phyloP scores from a whole-genome alignment of 495 filamentous ascomycete genomes.

The Cryomyces antarcticus region DNA sequence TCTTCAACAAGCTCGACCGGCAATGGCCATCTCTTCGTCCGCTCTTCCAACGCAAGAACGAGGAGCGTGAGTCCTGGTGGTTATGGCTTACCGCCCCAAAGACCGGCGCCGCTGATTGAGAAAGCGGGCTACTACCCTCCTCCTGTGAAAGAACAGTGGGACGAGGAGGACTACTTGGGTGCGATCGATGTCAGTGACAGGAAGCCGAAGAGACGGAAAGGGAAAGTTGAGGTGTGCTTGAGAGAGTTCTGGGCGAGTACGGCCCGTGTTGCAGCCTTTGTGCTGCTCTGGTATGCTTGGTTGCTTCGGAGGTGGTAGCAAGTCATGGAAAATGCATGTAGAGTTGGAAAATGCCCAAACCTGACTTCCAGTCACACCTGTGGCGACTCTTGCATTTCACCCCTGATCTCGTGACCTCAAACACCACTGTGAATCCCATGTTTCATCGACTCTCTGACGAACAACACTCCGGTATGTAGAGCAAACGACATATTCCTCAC shows the following conservation, averaged over 20 bases:
- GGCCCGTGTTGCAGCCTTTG: not conserved
- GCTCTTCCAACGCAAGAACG: constrained; percentile 5
- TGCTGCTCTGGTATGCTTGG: constrained; percentile 1
- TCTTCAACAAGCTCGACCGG: not conserved
- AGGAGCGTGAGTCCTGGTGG: constrained; percentile 9
- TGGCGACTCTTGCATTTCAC: too few species aligned
- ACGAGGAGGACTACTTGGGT: not conserved
- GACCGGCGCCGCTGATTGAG: not conserved
- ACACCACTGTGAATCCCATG: too few species aligned
- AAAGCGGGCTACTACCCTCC: constrained; percentile 1
- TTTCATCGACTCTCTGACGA: too few species aligned
- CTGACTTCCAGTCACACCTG: too few species aligned
- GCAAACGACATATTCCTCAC: too few species aligned
- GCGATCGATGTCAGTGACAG: not conserved
- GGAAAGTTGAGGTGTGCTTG: not conserved
- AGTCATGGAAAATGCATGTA: too few species aligned
- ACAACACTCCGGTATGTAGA: too few species aligned
- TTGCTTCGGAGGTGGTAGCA: not conserved
- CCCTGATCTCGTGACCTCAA: too few species aligned
- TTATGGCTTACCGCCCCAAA: constrained; percentile 6
- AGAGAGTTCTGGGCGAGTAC: not conserved
- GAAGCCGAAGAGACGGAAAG: not conserved
- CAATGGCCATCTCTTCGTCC: constrained; percentile 6
- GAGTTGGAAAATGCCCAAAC: too few species aligned
- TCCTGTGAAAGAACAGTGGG: constrained; percentile 1